These are phyloP conservation scores for Fusarium musae DNA, from an alignment of 2,329 filamentous ascomycete genomes.

Conservation along the genomic window DNA sequence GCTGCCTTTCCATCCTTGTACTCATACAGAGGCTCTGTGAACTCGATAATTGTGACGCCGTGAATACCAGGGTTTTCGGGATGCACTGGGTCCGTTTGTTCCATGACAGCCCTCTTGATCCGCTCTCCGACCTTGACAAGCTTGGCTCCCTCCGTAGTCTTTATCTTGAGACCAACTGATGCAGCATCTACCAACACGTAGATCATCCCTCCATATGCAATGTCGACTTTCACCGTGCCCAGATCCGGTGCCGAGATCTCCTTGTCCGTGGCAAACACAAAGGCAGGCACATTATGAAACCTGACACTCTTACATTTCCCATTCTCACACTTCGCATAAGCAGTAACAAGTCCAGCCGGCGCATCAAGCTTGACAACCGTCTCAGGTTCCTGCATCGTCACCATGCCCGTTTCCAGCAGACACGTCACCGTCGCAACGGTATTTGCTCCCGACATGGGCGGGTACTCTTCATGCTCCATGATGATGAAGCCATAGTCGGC, in stretches of 20 bases:
- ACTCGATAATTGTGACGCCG: constrained; percentile 29
- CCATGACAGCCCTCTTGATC: constrained; percentile 25
- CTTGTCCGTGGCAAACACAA: constrained; percentile 28
- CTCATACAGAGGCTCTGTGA: constrained; percentile 11
- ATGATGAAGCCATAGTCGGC: constrained; percentile 39
- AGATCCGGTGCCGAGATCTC: constrained; percentile 21
- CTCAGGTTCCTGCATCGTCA: constrained; percentile 31
- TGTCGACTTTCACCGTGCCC: constrained; percentile 17
- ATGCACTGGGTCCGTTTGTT: constrained; percentile 18
- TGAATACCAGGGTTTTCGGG: constrained; percentile 26
- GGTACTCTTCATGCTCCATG: constrained; percentile 37
- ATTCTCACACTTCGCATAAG: constrained; percentile 19
- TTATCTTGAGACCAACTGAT: constrained; percentile 22
- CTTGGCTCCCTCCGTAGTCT: constrained; percentile 9
- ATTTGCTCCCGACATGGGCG: constrained; percentile 35
- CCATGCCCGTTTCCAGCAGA: constrained; percentile 30
- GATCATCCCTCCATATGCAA: constrained; percentile 37
- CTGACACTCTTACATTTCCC: constrained; percentile 33
- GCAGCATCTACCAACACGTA: constrained; percentile 30
- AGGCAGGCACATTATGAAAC: constrained; percentile 35
- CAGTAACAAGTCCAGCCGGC: constrained; percentile 30
- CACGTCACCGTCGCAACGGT: constrained; percentile 24
- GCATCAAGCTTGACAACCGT: constrained; percentile 32
- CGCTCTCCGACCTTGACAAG: constrained; percentile 29
- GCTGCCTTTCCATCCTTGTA: constrained; percentile 20